Conservation (phyloP, 2,329 filamentous ascomycete species). For the Arachnomyces sp. region DNA sequence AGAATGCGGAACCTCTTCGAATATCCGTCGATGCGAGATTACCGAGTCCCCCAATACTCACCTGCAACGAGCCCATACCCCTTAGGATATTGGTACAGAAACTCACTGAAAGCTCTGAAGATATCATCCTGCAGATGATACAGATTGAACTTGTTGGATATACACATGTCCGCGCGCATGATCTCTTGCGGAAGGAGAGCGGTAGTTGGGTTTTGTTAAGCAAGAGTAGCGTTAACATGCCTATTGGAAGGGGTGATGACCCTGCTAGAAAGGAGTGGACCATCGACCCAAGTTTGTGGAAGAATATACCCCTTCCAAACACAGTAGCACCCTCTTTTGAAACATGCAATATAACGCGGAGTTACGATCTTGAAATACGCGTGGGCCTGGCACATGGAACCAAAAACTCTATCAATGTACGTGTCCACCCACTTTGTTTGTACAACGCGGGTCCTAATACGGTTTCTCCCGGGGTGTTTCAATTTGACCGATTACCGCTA, state of each 20-base stretch:
- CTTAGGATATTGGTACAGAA: constrained; percentile 73
- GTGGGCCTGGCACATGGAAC: constrained; percentile 69
- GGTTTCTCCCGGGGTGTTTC: not conserved
- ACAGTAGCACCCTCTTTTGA: constrained; percentile 79
- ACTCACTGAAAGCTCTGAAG: constrained; percentile 58
- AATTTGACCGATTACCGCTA: constrained; percentile 10
- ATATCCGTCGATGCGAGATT: constrained; percentile 76
- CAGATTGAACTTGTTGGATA: constrained; percentile 74
- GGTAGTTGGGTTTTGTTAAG: constrained; percentile 69
- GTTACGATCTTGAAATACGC: constrained; percentile 75
- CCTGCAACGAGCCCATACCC: constrained; percentile 78
- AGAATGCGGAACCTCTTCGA: constrained; percentile 37
- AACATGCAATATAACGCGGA: constrained; percentile 76
- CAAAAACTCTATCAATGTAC: constrained; percentile 43
- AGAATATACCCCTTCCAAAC: constrained; percentile 62
- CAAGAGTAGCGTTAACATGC: constrained; percentile 61
- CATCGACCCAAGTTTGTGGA: constrained; percentile 68
- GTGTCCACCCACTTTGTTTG: constrained; percentile 13
- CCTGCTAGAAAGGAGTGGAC: constrained; percentile 58
- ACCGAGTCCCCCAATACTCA: constrained; percentile 79
- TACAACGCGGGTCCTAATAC: constrained; percentile 2
- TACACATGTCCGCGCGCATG: constrained; percentile 71
- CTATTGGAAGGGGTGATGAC: constrained; percentile 52
- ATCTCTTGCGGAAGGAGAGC: constrained; percentile 60
- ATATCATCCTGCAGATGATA: constrained; percentile 66